Evolutionary conservation across 805 yeast species (phyloP).

Genomic region (Candida rishiriensis): DNA sequence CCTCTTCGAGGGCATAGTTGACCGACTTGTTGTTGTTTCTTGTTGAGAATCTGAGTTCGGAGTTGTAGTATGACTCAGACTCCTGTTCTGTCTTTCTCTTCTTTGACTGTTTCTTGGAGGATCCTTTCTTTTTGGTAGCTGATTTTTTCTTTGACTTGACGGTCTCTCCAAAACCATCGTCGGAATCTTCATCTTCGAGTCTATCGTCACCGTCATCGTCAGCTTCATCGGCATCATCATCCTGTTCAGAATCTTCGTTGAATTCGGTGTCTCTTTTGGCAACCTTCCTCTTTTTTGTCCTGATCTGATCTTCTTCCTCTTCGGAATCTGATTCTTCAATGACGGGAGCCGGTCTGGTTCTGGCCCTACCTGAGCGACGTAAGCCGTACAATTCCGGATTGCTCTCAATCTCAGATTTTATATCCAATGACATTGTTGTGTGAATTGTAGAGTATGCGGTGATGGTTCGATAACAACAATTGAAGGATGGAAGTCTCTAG

Average conservation of each 20-base stretch:
- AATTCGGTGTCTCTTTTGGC: constrained; percentile 13
- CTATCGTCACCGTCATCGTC: constrained; percentile 19
- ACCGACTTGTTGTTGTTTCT: constrained; percentile 61
- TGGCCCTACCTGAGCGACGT: constrained; percentile 68
- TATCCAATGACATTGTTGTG: constrained; percentile 16
- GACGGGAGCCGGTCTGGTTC: constrained; percentile 32
- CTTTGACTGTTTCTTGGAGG: constrained; percentile 1
- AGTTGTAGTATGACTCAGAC: constrained; percentile 11
- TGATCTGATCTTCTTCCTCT: constrained; percentile 17
- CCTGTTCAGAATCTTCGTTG: constrained; percentile 25
- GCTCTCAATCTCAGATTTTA: constrained; percentile 44
- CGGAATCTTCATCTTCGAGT: constrained; percentile 25
- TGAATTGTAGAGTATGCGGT: no score
- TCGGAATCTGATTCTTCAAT: constrained; percentile 29
- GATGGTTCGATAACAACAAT: no score
- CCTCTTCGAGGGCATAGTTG: constrained; percentile 72
- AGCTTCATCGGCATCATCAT: constrained; percentile 25
- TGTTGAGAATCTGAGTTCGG: constrained; percentile 72
- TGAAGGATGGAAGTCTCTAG: no score
- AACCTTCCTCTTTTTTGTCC: constrained; percentile 14
- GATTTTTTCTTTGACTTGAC: constrained; percentile 16
- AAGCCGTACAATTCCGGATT: constrained; percentile 84
- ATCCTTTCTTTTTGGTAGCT: constrained; percentile 13
- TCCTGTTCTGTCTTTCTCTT: constrained; percentile 2
- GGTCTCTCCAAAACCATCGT: constrained; percentile 26